Evolutionary conservation across 2,329 filamentous ascomycete genomes (phyloP), one percentile per base, ranked within the genome.

Genomic region (Plectosphaerella sp.): DNA sequence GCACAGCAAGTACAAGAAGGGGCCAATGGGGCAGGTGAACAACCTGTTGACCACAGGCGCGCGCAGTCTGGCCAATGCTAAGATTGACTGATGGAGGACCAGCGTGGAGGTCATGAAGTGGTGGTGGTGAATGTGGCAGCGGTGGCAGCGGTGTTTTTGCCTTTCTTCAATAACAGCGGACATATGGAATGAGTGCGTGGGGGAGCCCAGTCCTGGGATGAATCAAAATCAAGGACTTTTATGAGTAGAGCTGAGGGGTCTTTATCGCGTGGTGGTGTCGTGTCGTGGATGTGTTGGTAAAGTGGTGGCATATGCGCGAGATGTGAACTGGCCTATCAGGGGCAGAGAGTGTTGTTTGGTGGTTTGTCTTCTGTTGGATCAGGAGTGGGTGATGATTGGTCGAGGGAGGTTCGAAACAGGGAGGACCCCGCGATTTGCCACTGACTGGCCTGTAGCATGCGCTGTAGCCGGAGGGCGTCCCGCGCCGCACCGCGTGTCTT

Each of bases 1-100:
- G 69, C 89, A 95, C 72, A 86, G 83, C 67, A 92, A 93, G 67
- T 88, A 88, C 67, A 88, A 87, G 69, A 82, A 83, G 55, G 79
- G 83, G 16, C 82, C 84, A 43, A 74, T 89, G 54, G 84, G 84
- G 54, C 82, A 94, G 58, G 86, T 90, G 57, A 96, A 96, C 69
- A 93, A 95, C 60, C 77, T 96, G 51, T 82, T 79, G 58, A 88
- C 86, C 54, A 87, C 88, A 11, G 79, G 77, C 49, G 80, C 84
- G 48, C 79, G 79, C 56, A 83, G 80, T 61, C 75, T 93, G 43
- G 84, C 85, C 54, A 84, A 79, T 61, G 89, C 89, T 18, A 90
- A 89, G 72, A 83, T 91, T 62, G 89, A 93, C 68, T 91, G 41
- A 43, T 41, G 16, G 28, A 41, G 37, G 37, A 41, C 37, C 37